Evolutionary conservation across 352 stramenopile species (phyloP), one percentile per base, ranked within the genome.

Genomic region (Globisporangium ultimum): DNA sequence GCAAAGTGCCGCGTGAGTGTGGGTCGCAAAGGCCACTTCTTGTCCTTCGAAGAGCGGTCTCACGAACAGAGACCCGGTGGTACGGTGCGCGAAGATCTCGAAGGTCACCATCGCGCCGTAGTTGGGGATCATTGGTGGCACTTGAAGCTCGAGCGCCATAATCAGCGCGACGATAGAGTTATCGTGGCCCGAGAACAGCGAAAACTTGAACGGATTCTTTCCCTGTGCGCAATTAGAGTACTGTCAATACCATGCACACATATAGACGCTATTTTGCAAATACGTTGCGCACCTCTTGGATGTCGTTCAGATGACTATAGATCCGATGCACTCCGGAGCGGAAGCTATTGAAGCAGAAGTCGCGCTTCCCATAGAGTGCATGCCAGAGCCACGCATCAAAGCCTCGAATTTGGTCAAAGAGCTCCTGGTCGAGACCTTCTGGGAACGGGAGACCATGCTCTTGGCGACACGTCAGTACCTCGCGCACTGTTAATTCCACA

Each of bases 21-120:
- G 72, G 36, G 65, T 64, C 7, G 60, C 45, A 47, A 87, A 84
- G 10, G 66, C 60, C 49, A 87, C 65, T 3, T 77, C 66, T 5
- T 64, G 54, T 20, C 73, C 78, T 62, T 91, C 80, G 43, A 84
- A 89, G 32, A 74, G 59, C 53, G 75, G 66, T n/a, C 61, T 67
- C 2, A 93, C 24, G 55, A 76, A 85, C 51, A 86, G 64, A 20
- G 76, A 58, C 48, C 66, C 55, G 1, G 68, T 83, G n/a, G 54
- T n/a, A 9, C 46, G 50, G 60, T 89, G 69, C 12, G 65, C 50
- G 40, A 78, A 86, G 48, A 92, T 53, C 66, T 94, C 84, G 47
- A 94, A 89, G 38, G 54, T 86, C 34, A 94, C 67, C 69, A 89
- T 90, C 18, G 74, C 78, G 17, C 84, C 84, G 61, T 92, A 92